These are phyloP conservation scores for Artemisia argyi DNA, from an alignment of 129 eudicot species.

Conservation along the genomic window DNA sequence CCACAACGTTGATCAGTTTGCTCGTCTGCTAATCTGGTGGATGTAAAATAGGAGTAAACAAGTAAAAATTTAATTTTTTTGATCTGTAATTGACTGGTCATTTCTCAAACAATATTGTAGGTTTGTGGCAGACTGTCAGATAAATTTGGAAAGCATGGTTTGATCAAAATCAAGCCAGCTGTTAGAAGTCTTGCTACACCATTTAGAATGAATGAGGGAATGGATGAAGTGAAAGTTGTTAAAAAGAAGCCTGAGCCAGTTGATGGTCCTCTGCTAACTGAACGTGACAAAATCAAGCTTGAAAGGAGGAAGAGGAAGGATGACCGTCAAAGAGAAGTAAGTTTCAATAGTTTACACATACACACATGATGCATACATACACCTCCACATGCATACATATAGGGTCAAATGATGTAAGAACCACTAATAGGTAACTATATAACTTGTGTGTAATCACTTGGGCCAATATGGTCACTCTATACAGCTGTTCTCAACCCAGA, in stretches of 20 bases:
- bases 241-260: conserved; percentile 88
- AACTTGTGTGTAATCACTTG: background rate
- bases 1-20: background rate
- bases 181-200: conserved; percentile 93
- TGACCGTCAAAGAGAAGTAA: conserved; percentile 96
- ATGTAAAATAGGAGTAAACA: background rate
- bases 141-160: conserved; percentile 90
- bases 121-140: conserved; percentile 78
- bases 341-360: background rate
- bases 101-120: conserved; percentile 37
- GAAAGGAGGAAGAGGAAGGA: conserved; percentile 98
- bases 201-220: conserved; percentile 90
- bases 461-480: conserved; percentile 9
- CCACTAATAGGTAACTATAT: too few species aligned
- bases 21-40: too few species aligned
- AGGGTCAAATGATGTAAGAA: background rate
- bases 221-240: conserved; percentile 82
- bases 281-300: conserved; percentile 91
- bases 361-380: background rate
- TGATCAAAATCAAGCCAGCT: conserved; percentile 77
- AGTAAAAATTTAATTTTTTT: background rate
- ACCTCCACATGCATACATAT: background rate
- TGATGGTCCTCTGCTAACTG: conserved; percentile 91
- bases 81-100: background rate
- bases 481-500: conserved; percentile 4